Percentiles rank a stretch among this genome's conserved stretches.
phyloP scores from a whole-genome alignment of 306 rosid species.

The Cicer cuneatum region DNA sequence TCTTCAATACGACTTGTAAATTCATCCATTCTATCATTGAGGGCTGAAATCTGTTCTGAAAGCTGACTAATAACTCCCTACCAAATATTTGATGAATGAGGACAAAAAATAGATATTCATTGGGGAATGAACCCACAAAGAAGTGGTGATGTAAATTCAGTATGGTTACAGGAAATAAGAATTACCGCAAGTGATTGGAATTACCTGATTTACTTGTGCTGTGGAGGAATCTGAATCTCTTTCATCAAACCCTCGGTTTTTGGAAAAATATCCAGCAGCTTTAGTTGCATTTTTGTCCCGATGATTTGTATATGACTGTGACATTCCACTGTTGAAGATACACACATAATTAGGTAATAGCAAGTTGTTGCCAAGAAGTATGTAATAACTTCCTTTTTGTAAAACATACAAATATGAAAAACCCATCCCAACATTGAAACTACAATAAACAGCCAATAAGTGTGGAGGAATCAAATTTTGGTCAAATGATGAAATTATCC shows the following conservation, averaged over 20 bases:
- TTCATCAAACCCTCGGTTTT: slow-evolving; percentile 63
- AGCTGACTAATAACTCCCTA: slow-evolving; percentile 76
- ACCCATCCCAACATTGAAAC: neutral
- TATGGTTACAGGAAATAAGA: slow-evolving; percentile 21
- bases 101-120: neutral
- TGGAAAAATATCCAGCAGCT: slow-evolving; percentile 57
- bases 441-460: neutral
- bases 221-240: slow-evolving; percentile 65
- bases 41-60: slow-evolving; percentile 85
- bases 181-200: neutral
- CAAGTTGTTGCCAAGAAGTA: slow-evolving; percentile 25
- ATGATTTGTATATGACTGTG: slow-evolving; percentile 81
- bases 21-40: slow-evolving; percentile 96
- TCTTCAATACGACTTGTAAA: slow-evolving; percentile 88
- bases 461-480: neutral
- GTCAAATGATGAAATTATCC: slow-evolving; percentile 16
- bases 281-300: slow-evolving; percentile 77
- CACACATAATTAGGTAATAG: slow-evolving; percentile 24
- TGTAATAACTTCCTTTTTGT: neutral
- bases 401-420: slow-evolving; percentile 7
- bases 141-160: slow-evolving; percentile 28
- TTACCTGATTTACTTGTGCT: slow-evolving; percentile 68
- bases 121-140: slow-evolving; percentile 14
- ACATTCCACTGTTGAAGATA: slow-evolving; percentile 74
- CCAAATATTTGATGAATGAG: slow-evolving; percentile 36